A percentile compares a stretch with the other conserved stretches of the same genome.
Conservation (phyloP, 2,329 filamentous ascomycete species). For the Microdochium nivale region DNA sequence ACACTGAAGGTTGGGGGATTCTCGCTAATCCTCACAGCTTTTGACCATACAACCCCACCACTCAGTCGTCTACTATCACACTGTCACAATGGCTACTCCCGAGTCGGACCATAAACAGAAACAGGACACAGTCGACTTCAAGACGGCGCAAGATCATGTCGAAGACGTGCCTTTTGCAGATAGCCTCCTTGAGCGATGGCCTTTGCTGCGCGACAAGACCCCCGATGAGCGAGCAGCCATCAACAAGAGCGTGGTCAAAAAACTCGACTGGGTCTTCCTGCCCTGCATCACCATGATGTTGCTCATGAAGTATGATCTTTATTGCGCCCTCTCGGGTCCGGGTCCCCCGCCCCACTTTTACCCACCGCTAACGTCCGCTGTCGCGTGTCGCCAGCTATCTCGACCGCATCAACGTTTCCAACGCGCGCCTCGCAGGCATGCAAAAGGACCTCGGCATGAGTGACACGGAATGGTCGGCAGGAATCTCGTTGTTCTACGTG, state of each 20-base stretch:
- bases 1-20: too few relatives aligned
- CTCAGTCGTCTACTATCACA: background rate
- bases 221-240: conserved; percentile 12
- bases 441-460: conserved; percentile 24
- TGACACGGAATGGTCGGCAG: conserved; percentile 26
- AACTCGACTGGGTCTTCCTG: conserved; percentile 18
- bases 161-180: background rate
- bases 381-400: conserved; percentile 29
- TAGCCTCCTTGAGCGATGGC: conserved; percentile 6
- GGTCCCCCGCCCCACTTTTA: too few relatives aligned
- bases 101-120: background rate
- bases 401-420: conserved; percentile 41
- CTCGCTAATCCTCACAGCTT: too few relatives aligned
- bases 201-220: conserved; percentile 9
- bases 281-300: conserved; percentile 19
- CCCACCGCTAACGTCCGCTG: too few relatives aligned
- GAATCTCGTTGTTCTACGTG: conserved; percentile 34
- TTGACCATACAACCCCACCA: too few relatives aligned
- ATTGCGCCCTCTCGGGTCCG: background rate
- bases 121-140: background rate
- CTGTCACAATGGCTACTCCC: background rate
- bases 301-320: conserved; percentile 15
- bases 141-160: background rate
- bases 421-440: conserved; percentile 27
- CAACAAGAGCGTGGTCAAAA: conserved; percentile 13